These are phyloP conservation scores for Angomonas deanei DNA, from an alignment of 208 protist genomes.

Conservation along the genomic window DNA sequence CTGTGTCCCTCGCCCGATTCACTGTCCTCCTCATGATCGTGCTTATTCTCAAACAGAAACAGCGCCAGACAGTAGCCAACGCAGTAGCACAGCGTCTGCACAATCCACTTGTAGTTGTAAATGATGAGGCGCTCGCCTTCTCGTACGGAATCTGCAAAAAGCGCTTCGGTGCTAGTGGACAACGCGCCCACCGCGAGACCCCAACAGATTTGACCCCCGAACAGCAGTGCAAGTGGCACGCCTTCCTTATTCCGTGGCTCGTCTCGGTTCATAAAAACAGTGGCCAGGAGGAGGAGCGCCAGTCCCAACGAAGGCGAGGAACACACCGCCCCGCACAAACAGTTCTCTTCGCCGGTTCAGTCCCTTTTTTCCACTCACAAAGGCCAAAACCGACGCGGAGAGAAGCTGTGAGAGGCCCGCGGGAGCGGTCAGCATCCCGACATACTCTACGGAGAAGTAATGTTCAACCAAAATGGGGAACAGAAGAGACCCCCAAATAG, in stretches of 20 bases:
- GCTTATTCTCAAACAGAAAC: constrained; percentile 30
- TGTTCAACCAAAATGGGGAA: constrained; percentile 23
- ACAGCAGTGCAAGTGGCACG: neutral
- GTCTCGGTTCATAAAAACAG: neutral
- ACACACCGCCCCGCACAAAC: neutral
- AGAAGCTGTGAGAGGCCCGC: neutral
- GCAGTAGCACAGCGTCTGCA: constrained; percentile 47
- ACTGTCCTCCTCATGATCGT: too few relatives aligned
- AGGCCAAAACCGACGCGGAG: neutral
- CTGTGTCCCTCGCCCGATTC: too few relatives aligned
- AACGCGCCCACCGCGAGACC: constrained; percentile 3
- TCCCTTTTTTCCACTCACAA: neutral
- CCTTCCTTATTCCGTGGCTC: neutral
- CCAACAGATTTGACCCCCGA: neutral
- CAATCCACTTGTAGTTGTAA: constrained; percentile 73
- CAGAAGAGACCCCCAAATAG: constrained; percentile 38
- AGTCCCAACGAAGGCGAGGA: neutral
- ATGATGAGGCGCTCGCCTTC: constrained; percentile 25
- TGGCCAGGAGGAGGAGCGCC: neutral
- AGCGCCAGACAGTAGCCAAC: constrained; percentile 36
- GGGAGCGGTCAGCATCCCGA: neutral
- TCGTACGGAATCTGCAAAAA: constrained; percentile 60
- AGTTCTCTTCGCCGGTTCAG: neutral
- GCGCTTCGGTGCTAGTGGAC: constrained; percentile 41
- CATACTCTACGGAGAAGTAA: neutral